A percentile compares a stretch with the other conserved stretches of the same genome.
Conservation (phyloP, 2,329 filamentous ascomycete species). For the Geosmithia flava region DNA sequence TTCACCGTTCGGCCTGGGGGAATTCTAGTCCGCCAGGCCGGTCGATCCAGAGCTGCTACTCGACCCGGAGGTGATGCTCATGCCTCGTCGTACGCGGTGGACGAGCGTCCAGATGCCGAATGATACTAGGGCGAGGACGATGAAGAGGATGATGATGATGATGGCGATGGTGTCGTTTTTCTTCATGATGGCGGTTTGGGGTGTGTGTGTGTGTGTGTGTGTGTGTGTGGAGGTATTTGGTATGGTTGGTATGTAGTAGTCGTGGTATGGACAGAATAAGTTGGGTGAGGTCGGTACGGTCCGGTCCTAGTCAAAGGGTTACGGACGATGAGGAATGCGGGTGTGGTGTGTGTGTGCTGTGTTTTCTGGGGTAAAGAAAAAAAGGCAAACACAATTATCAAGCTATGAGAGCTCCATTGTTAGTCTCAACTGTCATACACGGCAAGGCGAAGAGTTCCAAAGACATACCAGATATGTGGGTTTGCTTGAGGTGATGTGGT, state of each 20-base stretch:
- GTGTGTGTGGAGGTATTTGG: neutral
- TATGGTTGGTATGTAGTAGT: too few relatives aligned
- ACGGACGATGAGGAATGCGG: too few relatives aligned
- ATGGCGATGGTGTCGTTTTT: slow-evolving; percentile 57
- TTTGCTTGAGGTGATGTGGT: neutral
- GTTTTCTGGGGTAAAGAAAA: too few relatives aligned
- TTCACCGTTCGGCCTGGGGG: too few relatives aligned
- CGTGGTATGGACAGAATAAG: too few relatives aligned
- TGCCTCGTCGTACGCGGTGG: slow-evolving; percentile 31
- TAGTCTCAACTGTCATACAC: too few relatives aligned
- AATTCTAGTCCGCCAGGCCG: neutral
- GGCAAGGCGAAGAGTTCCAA: too few relatives aligned
- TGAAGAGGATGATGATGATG: slow-evolving; percentile 55
- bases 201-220: neutral
- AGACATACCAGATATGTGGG: neutral
- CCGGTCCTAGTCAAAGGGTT: too few relatives aligned
- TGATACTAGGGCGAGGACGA: slow-evolving; percentile 46
- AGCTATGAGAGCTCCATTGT: too few relatives aligned
- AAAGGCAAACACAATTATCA: too few relatives aligned
- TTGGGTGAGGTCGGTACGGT: too few relatives aligned
- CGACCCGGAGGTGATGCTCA: slow-evolving; percentile 23
- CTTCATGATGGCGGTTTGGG: slow-evolving; percentile 34
- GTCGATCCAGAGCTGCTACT: slow-evolving; percentile 7
- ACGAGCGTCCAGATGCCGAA: slow-evolving; percentile 54
- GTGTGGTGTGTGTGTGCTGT: too few relatives aligned